phyloP scores from a whole-genome alignment of 2,329 filamentous ascomycete genomes.

The Cladosporium sp. region DNA sequence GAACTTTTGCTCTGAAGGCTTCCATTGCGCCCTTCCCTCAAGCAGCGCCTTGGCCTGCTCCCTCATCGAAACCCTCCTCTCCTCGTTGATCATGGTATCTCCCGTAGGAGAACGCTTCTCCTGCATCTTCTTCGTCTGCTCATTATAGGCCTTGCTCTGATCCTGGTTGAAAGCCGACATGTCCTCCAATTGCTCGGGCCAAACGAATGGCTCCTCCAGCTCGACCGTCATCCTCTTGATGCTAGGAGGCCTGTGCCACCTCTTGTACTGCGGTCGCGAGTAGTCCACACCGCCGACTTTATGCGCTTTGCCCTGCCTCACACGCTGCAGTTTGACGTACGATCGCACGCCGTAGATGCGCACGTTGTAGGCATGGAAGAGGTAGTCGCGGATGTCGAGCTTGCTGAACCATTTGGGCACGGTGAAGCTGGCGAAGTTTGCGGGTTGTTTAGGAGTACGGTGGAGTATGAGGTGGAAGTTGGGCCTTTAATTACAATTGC shows the following conservation, averaged over 20 bases:
- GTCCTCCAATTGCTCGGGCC: slow-evolving; percentile 63
- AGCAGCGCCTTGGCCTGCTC: slow-evolving; percentile 62
- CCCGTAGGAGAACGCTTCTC: slow-evolving; percentile 31
- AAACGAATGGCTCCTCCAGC: slow-evolving; percentile 81
- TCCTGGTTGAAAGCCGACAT: slow-evolving; percentile 46
- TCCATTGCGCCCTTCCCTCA: slow-evolving; percentile 59
- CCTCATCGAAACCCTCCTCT: slow-evolving; percentile 43
- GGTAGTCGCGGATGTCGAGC: slow-evolving; percentile 92
- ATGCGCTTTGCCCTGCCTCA: slow-evolving; percentile 48
- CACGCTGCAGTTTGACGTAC: slow-evolving; percentile 67
- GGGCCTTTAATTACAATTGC: slow-evolving; percentile 54
- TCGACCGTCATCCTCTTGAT: slow-evolving; percentile 95
- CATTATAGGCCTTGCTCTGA: slow-evolving; percentile 21
- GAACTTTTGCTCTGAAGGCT: slow-evolving; percentile 16
- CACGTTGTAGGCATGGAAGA: slow-evolving; percentile 80
- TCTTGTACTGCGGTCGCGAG: slow-evolving; percentile 31
- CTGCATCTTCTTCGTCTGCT: slow-evolving; percentile 38
- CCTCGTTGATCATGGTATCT: slow-evolving; percentile 38
- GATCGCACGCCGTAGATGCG: slow-evolving; percentile 70
- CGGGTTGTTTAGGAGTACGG: slow-evolving; percentile 65
- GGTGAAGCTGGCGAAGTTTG: slow-evolving; percentile 81
- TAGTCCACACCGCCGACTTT: slow-evolving; percentile 1
- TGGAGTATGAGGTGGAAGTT: slow-evolving; percentile 77
- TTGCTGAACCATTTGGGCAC: slow-evolving; percentile 93
- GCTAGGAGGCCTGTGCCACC: slow-evolving; percentile 65